Evolutionary conservation across 129 eudicot genomes (phyloP).

Genomic region (Dittrichia graveolens): DNA sequence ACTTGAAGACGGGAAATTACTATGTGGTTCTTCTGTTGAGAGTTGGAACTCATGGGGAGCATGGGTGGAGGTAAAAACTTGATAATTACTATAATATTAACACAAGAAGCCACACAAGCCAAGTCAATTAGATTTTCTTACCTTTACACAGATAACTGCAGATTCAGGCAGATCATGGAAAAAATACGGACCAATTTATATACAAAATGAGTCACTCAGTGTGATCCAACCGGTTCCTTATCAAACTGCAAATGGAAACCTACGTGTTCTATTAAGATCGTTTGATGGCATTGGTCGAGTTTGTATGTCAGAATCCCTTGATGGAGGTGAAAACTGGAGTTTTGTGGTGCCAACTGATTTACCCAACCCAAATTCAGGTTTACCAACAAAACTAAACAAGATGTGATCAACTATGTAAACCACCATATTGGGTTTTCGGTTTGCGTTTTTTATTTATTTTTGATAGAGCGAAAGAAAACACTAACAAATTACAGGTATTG

Average conservation of each 20-base stretch:
- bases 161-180: slow-evolving; percentile 88
- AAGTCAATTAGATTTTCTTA: background rate
- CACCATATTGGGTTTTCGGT: background rate
- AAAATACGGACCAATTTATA: slow-evolving; percentile 86
- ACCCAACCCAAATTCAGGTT: slow-evolving; percentile 99
- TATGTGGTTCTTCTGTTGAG: slow-evolving; percentile 97
- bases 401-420: too few relatives aligned
- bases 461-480: too few relatives aligned
- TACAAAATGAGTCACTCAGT: slow-evolving; percentile 56
- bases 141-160: slow-evolving; percentile 68
- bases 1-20: slow-evolving; percentile 75
- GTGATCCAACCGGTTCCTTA: slow-evolving; percentile 99
- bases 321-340: slow-evolving; percentile 92
- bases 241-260: slow-evolving; percentile 67
- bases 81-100: background rate
- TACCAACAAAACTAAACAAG: background rate
- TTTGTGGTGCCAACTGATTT: slow-evolving; percentile 70
- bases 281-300: slow-evolving; percentile 68
- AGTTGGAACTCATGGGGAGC: slow-evolving; percentile 99
- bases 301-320: slow-evolving; percentile 88
- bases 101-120: background rate
- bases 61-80: slow-evolving; percentile 76
- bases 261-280: slow-evolving; percentile 83
- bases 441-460: too few relatives aligned
- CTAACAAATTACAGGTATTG: slow-evolving; percentile 51